phyloP scores from a whole-genome alignment of 164 flowering plant species.

The Magnolia changhungtana region DNA sequence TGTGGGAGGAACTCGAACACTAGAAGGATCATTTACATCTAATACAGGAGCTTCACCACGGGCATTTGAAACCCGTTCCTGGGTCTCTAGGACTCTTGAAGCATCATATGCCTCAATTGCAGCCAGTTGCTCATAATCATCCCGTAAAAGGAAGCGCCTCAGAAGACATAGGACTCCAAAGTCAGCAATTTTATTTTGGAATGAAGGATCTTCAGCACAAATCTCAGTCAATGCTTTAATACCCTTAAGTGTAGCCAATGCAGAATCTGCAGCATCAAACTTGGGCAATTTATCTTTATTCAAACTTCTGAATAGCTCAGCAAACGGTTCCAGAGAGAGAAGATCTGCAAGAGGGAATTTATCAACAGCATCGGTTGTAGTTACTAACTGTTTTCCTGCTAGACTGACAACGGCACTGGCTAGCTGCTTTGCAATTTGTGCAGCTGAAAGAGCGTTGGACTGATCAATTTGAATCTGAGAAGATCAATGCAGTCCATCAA shows the following conservation, averaged over 20 bases:
- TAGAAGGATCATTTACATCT: slow-evolving; percentile 52
- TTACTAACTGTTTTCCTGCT: slow-evolving; percentile 53
- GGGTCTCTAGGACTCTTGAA: slow-evolving; percentile 61
- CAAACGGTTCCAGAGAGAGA: slow-evolving; percentile 79
- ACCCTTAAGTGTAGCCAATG: slow-evolving; percentile 83
- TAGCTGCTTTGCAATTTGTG: slow-evolving; percentile 58
- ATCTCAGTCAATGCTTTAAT: slow-evolving; percentile 78
- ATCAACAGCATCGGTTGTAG: slow-evolving; percentile 35
- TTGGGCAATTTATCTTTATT: slow-evolving; percentile 59
- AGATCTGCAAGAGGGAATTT: slow-evolving; percentile 64
- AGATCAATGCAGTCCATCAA: slow-evolving; percentile 8
- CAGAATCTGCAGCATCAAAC: slow-evolving; percentile 83
- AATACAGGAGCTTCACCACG: slow-evolving; percentile 36
- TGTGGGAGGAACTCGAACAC: slow-evolving; percentile 79
- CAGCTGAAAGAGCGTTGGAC: slow-evolving; percentile 56
- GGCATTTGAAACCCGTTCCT: slow-evolving; percentile 35
- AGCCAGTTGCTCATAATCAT: slow-evolving; percentile 94
- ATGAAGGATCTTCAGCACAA: slow-evolving; percentile 58
- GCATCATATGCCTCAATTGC: slow-evolving; percentile 96
- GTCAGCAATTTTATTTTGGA: slow-evolving; percentile 57
- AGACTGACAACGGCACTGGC: slow-evolving; percentile 74
- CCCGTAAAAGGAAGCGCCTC: slow-evolving; percentile 68
- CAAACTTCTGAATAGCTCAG: slow-evolving; percentile 47
- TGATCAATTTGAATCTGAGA: slow-evolving; percentile 89
- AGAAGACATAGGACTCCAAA: slow-evolving; percentile 79